Evolutionary conservation across 805 yeast species (phyloP).

Genomic region (Candida mattraensis): DNA sequence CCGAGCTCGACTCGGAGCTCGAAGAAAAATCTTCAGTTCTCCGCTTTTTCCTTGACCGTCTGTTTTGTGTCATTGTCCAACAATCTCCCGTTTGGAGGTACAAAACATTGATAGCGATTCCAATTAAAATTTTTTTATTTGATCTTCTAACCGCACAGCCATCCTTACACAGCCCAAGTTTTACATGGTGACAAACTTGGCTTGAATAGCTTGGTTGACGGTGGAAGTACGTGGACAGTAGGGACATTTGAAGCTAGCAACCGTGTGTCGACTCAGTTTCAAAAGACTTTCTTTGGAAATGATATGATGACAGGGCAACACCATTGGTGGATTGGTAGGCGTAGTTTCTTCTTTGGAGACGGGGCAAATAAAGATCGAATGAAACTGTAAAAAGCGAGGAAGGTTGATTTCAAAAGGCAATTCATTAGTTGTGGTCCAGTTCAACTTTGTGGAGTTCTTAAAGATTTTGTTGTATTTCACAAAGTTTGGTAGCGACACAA

Average conservation of each 20-base stretch:
- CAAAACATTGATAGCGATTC: too few relatives aligned
- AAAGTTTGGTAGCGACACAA: slow-evolving; percentile 52
- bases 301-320: slow-evolving; percentile 43
- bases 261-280: slow-evolving; percentile 40
- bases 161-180: too few relatives aligned
- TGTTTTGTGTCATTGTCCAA: slow-evolving; percentile 27
- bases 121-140: slow-evolving; percentile 1
- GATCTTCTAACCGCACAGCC: neutral
- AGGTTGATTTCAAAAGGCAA: slow-evolving; percentile 60
- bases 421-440: slow-evolving; percentile 60
- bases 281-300: slow-evolving; percentile 54
- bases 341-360: slow-evolving; percentile 68
- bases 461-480: slow-evolving; percentile 45
- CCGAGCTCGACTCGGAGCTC: slow-evolving; percentile 43
- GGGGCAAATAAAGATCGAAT: slow-evolving; percentile 71
- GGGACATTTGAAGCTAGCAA: slow-evolving; percentile 63
- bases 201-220: slow-evolving; percentile 42
- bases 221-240: slow-evolving; percentile 59
- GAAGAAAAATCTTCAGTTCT: slow-evolving; percentile 77
- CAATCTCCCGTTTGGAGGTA: slow-evolving; percentile 4
- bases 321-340: slow-evolving; percentile 55
- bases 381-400: slow-evolving; percentile 54
- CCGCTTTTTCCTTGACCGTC: slow-evolving; percentile 73
- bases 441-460: slow-evolving; percentile 38
- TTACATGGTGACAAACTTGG: slow-evolving; percentile 41